Evolutionary conservation across 1,284 basidiomycete species (phyloP), one percentile per base, ranked within the genome.

Genomic region (Sporisorium sorghi): DNA sequence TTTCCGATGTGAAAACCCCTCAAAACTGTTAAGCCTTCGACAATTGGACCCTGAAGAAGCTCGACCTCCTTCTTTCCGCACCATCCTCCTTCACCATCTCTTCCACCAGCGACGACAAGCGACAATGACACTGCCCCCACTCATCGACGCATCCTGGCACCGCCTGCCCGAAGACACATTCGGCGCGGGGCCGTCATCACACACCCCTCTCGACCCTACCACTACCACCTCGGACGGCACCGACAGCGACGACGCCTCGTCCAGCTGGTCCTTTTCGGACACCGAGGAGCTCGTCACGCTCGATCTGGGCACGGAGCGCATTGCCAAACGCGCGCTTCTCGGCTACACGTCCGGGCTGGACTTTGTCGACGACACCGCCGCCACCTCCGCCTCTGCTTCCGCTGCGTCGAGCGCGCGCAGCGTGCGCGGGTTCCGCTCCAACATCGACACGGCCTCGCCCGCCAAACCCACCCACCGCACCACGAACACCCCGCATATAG

Each of bases 191-290:
- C 71, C 65, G 5, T 51, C 57, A 7, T 10, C 33, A 0, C 37
- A 8, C 14, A 68, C 71, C 5, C 60, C 71, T 11, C 42, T 68
- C 23, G 59, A 68, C 26, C 40, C 40, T 15, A 40, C 30, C 9
- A 58, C 67, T 12, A 15, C 12, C 9, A 11, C 12, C 14, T 11
- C 21, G 0, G 19, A 9, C n/a, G 58, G 17, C 1, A 14, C 37
- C 35, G 52, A 49, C 40, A 26, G 35, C 2, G 56, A 63, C 3
- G 56, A 63, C 48, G 53, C n/a, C n/a, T n/a, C 23, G 1, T 75
- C 67, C 3, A 57, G 60, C 3, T 75, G 73, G 73, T 71, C 73
- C 11, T 71, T 24, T 14, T n/a, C 37, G 21, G 73, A 75, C 42
- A 17, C 43, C 17, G 58, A 67, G 42, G 57, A 71, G 51, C 58